Conservation (phyloP, 345 rosid genomes). For the Brassica nigra region DNA sequence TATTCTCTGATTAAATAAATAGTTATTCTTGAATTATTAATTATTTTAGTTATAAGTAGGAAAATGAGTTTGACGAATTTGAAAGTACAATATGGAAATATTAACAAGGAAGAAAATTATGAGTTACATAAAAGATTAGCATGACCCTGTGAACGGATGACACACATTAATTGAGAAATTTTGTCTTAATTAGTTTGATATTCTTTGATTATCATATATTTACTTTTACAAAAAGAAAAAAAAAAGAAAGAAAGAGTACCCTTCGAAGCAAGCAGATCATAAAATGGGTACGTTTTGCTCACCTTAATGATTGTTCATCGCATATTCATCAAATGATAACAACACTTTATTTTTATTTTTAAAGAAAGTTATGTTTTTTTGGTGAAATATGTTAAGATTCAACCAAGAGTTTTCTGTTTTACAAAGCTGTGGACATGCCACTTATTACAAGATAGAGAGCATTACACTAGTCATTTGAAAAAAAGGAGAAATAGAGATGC, state of each 20-base stretch:
- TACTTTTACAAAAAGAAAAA: neutral
- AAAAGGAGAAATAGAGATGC: no score
- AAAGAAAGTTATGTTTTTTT: no score
- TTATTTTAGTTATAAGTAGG: neutral
- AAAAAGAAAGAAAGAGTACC: neutral
- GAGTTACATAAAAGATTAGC: no score
- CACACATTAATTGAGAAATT: no score
- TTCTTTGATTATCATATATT: no score
- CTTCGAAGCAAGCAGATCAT: constrained; percentile 22
- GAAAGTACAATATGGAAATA: constrained; percentile 18
- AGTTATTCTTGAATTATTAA: constrained; percentile 6
- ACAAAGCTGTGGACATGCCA: no score
- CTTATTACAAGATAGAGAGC: no score
- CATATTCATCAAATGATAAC: constrained; percentile 26
- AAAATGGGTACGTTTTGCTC: constrained; percentile 28
- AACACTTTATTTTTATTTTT: neutral
- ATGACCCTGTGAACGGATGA: no score
- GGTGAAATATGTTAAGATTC: no score
- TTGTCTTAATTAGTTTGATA: no score
- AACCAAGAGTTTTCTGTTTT: no score
- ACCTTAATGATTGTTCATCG: constrained; percentile 29
- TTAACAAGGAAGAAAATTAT: neutral
- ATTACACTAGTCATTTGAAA: no score
- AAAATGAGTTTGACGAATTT: constrained; percentile 3
- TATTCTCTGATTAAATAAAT: neutral